Percentiles rank a stretch among this genome's conserved stretches.
Evolutionary conservation across 2,329 filamentous ascomycete species (phyloP).

Genomic region (Fusarium verrucosum): DNA sequence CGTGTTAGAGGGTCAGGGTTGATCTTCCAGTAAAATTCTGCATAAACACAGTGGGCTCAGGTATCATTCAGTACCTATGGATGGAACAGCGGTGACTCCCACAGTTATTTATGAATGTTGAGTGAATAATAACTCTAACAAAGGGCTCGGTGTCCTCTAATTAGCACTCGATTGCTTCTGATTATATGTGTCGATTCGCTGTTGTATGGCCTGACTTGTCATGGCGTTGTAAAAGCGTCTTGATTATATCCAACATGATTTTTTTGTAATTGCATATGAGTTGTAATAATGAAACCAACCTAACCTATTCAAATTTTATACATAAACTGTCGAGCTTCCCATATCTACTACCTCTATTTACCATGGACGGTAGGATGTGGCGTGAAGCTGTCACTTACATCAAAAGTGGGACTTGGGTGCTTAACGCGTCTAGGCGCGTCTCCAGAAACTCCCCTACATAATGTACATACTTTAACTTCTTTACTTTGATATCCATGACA

Average conservation of each 20-base stretch:
- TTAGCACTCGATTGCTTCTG: neutral
- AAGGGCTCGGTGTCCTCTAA: neutral
- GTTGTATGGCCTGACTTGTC: neutral
- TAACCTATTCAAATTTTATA: neutral
- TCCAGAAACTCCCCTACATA: constrained; percentile 2
- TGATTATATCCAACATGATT: neutral
- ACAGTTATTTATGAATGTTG: no score
- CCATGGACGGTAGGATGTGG: no score
- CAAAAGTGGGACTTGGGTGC: constrained; percentile 17
- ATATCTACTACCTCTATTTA: no score
- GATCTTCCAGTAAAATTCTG: constrained; percentile 14
- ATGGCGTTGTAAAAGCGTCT: neutral
- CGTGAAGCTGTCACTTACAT: neutral
- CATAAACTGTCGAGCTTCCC: no score
- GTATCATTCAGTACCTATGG: constrained; percentile 1
- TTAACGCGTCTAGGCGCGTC: constrained; percentile 39
- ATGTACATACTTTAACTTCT: neutral
- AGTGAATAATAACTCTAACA: neutral
- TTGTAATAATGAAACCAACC: no score
- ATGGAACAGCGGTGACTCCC: neutral
- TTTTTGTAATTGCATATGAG: no score
- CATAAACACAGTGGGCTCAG: constrained; percentile 1
- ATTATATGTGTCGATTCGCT: no score
- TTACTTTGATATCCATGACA: constrained; percentile 2
- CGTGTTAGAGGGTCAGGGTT: constrained; percentile 24